Conservation (phyloP, 2,329 filamentous ascomycete species). For the Ophiocordyceps camponoti-rufipedis region DNA sequence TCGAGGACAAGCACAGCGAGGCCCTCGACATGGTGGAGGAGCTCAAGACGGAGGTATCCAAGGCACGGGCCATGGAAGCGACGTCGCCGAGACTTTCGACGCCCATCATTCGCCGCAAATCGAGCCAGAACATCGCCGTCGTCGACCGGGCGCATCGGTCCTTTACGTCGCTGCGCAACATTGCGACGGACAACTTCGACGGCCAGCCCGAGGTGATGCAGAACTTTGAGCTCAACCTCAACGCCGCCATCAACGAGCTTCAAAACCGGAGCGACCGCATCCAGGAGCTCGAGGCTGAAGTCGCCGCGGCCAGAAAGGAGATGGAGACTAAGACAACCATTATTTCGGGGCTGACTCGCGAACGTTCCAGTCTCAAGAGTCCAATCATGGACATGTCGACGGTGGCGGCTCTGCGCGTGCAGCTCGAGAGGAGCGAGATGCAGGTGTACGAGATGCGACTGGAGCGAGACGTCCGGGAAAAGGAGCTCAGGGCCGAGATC, state of each 20-base stretch:
- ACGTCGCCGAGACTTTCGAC: constrained; percentile 46
- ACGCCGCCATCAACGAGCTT: constrained; percentile 82
- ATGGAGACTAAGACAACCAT: constrained; percentile 96
- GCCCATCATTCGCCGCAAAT: constrained; percentile 81
- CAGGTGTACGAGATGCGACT: constrained; percentile 60
- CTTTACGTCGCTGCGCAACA: constrained; percentile 73
- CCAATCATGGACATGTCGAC: constrained; percentile 84
- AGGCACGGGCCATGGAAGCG: constrained; percentile 45
- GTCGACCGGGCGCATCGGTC: constrained; percentile 86
- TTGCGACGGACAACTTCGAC: constrained; percentile 76
- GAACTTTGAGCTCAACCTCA: constrained; percentile 81
- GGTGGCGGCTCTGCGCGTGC: constrained; percentile 70
- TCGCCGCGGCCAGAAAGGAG: constrained; percentile 72
- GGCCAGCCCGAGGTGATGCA: constrained; percentile 68
- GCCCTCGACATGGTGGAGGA: constrained; percentile 77
- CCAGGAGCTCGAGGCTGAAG: constrained; percentile 72
- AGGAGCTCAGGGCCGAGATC: constrained; percentile 55
- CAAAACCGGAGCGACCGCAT: constrained; percentile 76
- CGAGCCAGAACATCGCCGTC: constrained; percentile 71
- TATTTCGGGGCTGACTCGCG: constrained; percentile 82
- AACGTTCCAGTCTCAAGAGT: constrained; percentile 72
- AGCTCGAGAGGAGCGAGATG: constrained; percentile 72
- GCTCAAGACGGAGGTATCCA: constrained; percentile 71
- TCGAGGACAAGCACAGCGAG: constrained; percentile 67
- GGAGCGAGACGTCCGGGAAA: constrained; percentile 54